phyloP scores from a whole-genome alignment of 345 rosid genomes.

The Iberis pinnata region DNA sequence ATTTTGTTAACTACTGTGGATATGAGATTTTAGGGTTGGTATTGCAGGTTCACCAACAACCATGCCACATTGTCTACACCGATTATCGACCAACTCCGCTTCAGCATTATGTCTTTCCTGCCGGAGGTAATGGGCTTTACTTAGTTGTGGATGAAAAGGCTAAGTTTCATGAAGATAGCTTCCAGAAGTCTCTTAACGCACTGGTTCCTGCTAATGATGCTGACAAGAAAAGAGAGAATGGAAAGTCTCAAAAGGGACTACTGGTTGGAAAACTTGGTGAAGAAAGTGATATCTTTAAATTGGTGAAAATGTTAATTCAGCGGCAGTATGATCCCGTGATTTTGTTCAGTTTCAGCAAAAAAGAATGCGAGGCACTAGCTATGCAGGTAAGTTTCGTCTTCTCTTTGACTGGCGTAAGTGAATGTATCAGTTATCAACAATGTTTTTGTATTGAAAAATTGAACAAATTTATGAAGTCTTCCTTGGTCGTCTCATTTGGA shows the following conservation, averaged over 20 bases:
- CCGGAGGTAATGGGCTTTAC: slow-evolving; percentile 88
- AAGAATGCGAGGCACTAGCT: slow-evolving; percentile 95
- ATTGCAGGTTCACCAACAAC: slow-evolving; percentile 84
- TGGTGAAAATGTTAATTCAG: slow-evolving; percentile 95
- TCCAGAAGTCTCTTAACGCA: slow-evolving; percentile 87
- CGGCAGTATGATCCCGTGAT: slow-evolving; percentile 97
- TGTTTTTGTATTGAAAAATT: not conserved
- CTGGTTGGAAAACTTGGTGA: slow-evolving; percentile 72
- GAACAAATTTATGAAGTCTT: not conserved
- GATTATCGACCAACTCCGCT: slow-evolving; percentile 99
- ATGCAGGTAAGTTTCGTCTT: slow-evolving; percentile 63
- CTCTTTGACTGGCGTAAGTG: too few relatives aligned
- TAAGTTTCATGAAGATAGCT: slow-evolving; percentile 88
- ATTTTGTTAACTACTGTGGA: slow-evolving; percentile 1
- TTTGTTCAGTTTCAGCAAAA: slow-evolving; percentile 94
- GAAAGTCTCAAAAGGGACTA: slow-evolving; percentile 67
- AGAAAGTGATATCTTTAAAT: slow-evolving; percentile 92
- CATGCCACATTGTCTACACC: slow-evolving; percentile 96
- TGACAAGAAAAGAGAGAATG: slow-evolving; percentile 69
- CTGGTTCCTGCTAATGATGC: slow-evolving; percentile 63
- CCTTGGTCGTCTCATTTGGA: slow-evolving; percentile 2
- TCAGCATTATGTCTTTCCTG: slow-evolving; percentile 90
- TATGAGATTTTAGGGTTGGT: slow-evolving; percentile 12
- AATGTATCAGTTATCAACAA: too few relatives aligned
- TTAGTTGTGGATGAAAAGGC: slow-evolving; percentile 92